A percentile compares a stretch with the other conserved stretches of the same genome.
phyloP scores from a whole-genome alignment of 2,329 filamentous ascomycete species.

The Tolypocladium nubicola region DNA sequence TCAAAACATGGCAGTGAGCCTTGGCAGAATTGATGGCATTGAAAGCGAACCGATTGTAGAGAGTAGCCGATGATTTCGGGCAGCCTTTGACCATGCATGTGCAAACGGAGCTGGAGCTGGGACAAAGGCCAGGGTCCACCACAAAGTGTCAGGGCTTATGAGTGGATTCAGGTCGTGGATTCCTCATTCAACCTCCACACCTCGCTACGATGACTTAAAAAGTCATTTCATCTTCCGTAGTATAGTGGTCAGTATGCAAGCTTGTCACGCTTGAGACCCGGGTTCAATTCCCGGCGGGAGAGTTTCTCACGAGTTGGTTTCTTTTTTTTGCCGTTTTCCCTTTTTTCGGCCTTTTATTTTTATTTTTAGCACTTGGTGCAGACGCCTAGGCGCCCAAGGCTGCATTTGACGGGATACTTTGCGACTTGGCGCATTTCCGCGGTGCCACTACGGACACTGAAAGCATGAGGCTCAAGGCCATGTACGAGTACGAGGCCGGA shows the following conservation, averaged over 20 bases:
- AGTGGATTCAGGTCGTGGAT: neutral
- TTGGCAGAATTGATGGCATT: too few species aligned
- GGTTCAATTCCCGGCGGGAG: slow-evolving; percentile 5
- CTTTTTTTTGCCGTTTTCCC: neutral
- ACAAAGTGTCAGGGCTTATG: neutral
- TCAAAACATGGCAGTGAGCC: too few species aligned
- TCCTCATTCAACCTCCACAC: neutral
- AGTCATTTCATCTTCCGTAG: slow-evolving; percentile 1
- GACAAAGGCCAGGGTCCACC: too few species aligned
- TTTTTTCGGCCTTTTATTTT: neutral
- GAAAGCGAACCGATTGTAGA: too few species aligned
- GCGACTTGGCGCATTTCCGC: too few species aligned
- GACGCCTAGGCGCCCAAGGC: neutral
- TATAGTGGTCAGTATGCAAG: slow-evolving; percentile 5
- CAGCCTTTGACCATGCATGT: too few species aligned
- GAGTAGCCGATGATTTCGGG: too few species aligned
- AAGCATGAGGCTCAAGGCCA: too few species aligned
- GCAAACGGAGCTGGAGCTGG: neutral
- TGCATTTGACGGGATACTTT: too few species aligned
- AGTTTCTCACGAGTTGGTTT: neutral
- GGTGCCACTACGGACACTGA: too few species aligned
- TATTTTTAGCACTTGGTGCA: neutral
- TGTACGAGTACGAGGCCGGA: too few species aligned
- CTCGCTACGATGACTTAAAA: slow-evolving; percentile 1
- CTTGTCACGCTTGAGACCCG: slow-evolving; percentile 5